Evolutionary conservation across 306 rosid genomes (phyloP), one percentile per base, ranked within the genome.

Genomic region (Lathyrus aphaca): DNA sequence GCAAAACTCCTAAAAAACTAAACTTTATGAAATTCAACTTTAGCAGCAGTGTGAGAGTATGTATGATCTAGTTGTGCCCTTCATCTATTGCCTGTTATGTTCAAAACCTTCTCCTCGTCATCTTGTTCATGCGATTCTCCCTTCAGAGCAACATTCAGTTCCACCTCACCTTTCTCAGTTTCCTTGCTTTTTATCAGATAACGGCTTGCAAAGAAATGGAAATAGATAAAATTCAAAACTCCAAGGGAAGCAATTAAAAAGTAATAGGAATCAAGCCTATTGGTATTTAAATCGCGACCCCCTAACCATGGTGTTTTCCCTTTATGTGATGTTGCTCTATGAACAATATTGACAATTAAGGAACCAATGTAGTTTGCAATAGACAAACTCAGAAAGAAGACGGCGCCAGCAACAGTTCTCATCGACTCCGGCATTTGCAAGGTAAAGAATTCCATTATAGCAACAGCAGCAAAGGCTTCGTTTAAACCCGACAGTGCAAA

Each of bases 351-450:
- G 8, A 86, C 91, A 27, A 87, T 38, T 18, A 89, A 59, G 2
- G 95, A 83, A 1, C 96, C 86, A 6, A 57, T 0, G 66, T 88
- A 92, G 64, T 83, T 83, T 17, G 96, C 81, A 49, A 81, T 27
- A 14, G 98, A 86, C 65, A 86, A 51, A 72, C 90, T 86, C 21
- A 89, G 75, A 65, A 87, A 92, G 76, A 92, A 89, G 14, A 87
- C 3, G 11, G 91, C 98, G 15, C 95, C 96, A 5, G 96, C 85
- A 48, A 86, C 84, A 0, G 95, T 88, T 16, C 96, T 86, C 96
- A 87, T 83, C 37, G 79, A 82, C 72, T 89, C 95, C n/a, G 95
- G 86, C 85, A 85, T 57, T 43, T 84, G 81, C 74, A 71, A 69
- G 5, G 92, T 87, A 10, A 92, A 82, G 64, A 87, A 83, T 27